Evolutionary conservation across 2,329 filamentous ascomycete genomes (phyloP).

Genomic region (Kalmusia sp.): DNA sequence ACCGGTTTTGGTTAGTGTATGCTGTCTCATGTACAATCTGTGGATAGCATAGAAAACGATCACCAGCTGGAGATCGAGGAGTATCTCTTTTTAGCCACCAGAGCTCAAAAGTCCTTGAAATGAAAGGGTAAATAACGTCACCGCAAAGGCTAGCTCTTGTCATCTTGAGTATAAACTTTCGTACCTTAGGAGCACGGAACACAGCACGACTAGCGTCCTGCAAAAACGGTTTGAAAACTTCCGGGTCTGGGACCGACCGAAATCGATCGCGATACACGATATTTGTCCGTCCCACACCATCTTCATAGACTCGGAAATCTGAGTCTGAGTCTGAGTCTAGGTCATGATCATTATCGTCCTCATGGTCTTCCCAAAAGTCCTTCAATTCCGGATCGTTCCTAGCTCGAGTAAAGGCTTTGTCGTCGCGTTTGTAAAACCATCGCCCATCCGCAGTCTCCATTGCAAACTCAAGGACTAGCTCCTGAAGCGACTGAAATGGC

Average conservation of each 20-base stretch:
- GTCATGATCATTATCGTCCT: not conserved
- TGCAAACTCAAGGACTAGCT: constrained; percentile 14
- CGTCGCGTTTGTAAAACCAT: constrained; percentile 14
- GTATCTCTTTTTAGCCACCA: not conserved
- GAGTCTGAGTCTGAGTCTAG: not conserved
- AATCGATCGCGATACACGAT: not conserved
- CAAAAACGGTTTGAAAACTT: not conserved
- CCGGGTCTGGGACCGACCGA: not conserved
- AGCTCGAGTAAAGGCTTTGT: constrained; percentile 5
- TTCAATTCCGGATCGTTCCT: not conserved
- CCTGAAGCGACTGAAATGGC: constrained; percentile 12
- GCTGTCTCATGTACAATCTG: not conserved
- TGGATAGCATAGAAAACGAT: not conserved
- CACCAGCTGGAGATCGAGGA: not conserved
- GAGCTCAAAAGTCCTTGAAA: not conserved
- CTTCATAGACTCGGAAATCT: not conserved
- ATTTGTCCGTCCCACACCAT: not conserved
- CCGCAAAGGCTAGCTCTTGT: not conserved
- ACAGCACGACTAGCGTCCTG: not conserved
- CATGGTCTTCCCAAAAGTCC: not conserved
- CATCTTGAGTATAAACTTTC: not conserved
- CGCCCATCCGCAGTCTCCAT: constrained; percentile 17
- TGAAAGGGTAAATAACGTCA: not conserved
- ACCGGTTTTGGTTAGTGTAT: not conserved
- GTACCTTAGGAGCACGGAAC: not conserved